Evolutionary conservation across 768 basidiomycete genomes (phyloP).

Genomic region (Galerina marginata): DNA sequence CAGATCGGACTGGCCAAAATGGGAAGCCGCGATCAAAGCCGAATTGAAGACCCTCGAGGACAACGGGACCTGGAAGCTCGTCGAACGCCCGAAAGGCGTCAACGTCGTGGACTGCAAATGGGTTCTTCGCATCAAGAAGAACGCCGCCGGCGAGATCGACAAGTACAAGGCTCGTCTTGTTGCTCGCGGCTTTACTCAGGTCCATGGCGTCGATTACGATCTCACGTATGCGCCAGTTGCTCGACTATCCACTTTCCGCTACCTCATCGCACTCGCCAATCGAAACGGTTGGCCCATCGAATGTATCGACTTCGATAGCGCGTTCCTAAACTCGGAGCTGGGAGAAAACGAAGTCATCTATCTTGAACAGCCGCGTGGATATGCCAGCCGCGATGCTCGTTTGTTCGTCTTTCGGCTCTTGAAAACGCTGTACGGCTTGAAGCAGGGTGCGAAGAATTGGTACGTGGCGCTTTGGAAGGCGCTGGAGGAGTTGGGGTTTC

Average conservation of each 20-base stretch:
- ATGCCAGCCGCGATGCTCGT: too few species aligned
- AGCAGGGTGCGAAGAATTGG: constrained; percentile 36
- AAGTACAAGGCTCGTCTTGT: not conserved
- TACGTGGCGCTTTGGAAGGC: constrained; percentile 28
- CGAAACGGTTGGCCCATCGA: too few species aligned
- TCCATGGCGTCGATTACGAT: too few species aligned
- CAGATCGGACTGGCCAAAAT: not conserved
- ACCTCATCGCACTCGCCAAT: too few species aligned
- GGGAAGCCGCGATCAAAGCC: too few species aligned
- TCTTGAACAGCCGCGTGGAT: too few species aligned
- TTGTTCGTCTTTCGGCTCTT: too few species aligned
- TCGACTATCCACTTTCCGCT: too few species aligned
- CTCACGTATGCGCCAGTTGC: too few species aligned
- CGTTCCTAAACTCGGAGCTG: too few species aligned
- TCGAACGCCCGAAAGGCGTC: not conserved
- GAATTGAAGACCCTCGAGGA: constrained; percentile 1
- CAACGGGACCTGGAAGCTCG: constrained; percentile 17
- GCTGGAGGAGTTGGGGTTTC: constrained; percentile 25
- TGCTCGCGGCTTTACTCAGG: not conserved
- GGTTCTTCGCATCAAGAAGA: not conserved
- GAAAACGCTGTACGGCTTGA: constrained; percentile 42
- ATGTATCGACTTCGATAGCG: too few species aligned
- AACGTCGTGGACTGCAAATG: constrained; percentile 2
- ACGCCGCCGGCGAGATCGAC: not conserved
- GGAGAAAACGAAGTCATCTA: too few species aligned